Percentiles rank a stretch among this genome's conserved stretches.
Conservation (phyloP, 2,329 filamentous ascomycete genomes). For the Pyrenochaeta sp. region DNA sequence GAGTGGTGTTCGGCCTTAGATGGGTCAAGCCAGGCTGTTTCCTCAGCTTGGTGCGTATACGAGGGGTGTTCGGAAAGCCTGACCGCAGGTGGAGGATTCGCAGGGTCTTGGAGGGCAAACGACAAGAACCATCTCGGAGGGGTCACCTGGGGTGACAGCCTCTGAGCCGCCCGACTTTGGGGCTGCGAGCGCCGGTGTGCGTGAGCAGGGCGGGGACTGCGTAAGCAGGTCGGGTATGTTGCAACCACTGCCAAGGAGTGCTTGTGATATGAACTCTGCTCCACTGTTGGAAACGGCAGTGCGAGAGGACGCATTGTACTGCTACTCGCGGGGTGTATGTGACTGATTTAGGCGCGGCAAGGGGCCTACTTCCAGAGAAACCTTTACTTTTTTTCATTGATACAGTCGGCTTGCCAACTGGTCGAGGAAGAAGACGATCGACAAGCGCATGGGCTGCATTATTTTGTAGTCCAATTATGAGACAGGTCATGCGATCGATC, state of each 20-base stretch:
- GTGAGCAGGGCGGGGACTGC: slow-evolving; percentile 2
- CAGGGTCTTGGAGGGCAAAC: slow-evolving; percentile 3
- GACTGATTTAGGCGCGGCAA: slow-evolving; percentile 1
- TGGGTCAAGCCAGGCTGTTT: neutral
- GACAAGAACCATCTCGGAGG: slow-evolving; percentile 1
- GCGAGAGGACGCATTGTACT: neutral
- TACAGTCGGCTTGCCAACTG: slow-evolving; percentile 2
- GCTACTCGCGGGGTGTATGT: neutral
- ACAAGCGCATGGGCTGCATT: neutral
- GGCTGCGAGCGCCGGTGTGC: neutral
- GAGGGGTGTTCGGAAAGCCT: neutral
- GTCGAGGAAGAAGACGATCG: slow-evolving; percentile 1
- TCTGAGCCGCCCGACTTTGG: slow-evolving; percentile 5
- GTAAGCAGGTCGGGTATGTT: neutral
- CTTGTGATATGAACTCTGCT: slow-evolving; percentile 1
- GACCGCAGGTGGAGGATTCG: neutral
- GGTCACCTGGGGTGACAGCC: slow-evolving; percentile 3
- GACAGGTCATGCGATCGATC: no score
- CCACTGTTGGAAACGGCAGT: slow-evolving; percentile 2
- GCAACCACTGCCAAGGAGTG: slow-evolving; percentile 4
- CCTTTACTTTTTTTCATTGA: slow-evolving; percentile 8
- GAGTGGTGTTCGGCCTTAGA: neutral
- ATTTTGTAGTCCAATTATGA: no score
- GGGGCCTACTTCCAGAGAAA: slow-evolving; percentile 2
- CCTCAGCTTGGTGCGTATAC: neutral